Conservation (phyloP, 495 filamentous ascomycete species). For the Aspergillus coremiiformis region DNA sequence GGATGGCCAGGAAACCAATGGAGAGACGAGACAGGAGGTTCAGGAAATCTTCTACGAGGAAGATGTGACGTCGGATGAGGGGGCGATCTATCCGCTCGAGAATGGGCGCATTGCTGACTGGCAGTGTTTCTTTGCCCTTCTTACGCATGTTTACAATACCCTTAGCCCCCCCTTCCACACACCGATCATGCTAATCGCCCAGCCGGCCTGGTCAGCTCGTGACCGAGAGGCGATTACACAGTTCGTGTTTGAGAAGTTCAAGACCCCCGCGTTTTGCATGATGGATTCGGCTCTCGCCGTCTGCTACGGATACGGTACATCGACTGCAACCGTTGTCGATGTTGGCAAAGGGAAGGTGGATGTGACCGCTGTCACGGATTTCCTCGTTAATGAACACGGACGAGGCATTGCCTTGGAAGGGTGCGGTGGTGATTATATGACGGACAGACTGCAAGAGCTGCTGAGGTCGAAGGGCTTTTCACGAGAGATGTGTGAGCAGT, state of each 20-base stretch:
- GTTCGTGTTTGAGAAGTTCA: constrained; percentile 96
- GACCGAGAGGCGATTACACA: constrained; percentile 78
- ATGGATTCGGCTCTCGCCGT: constrained; percentile 80
- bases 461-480: constrained; percentile 65
- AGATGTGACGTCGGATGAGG: constrained; percentile 78
- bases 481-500: constrained; percentile 86
- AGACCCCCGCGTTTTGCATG: constrained; percentile 78
- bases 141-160: constrained; percentile 77
- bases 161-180: constrained; percentile 90
- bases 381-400: constrained; percentile 54
- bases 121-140: constrained; percentile 84
- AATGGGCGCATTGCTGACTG: constrained; percentile 82
- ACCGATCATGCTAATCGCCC: constrained; percentile 77
- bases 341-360: constrained; percentile 88
- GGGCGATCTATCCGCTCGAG: constrained; percentile 79
- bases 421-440: constrained; percentile 86
- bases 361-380: constrained; percentile 79
- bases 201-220: constrained; percentile 77
- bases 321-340: constrained; percentile 75
- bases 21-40: constrained; percentile 15
- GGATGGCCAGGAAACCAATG: constrained; percentile 14
- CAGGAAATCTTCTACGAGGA: constrained; percentile 68
- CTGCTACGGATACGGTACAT: constrained; percentile 72
- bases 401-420: constrained; percentile 55
- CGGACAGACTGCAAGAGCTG: constrained; percentile 60